Evolutionary conservation across 2,329 filamentous ascomycete genomes (phyloP).

Genomic region (Plenodomus biglobosus): DNA sequence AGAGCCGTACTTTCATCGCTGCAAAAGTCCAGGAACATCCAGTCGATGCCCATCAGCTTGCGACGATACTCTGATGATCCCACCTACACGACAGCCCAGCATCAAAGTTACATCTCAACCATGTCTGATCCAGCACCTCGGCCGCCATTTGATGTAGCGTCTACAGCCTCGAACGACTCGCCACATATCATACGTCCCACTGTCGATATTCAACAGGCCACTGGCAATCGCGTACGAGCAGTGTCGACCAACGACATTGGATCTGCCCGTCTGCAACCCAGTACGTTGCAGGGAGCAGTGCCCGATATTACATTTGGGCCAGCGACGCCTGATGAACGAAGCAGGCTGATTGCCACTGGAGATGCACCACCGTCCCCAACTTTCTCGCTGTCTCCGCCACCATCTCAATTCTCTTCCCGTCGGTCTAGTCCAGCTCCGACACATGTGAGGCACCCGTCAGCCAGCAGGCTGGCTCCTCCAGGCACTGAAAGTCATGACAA

Average conservation of each 20-base stretch:
- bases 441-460: slow-evolving; percentile 20
- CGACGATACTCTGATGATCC: slow-evolving; percentile 70
- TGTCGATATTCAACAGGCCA: slow-evolving; percentile 32
- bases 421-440: slow-evolving; percentile 31
- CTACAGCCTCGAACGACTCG: slow-evolving; percentile 19
- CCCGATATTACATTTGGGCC: slow-evolving; percentile 42
- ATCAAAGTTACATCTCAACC: slow-evolving; percentile 52
- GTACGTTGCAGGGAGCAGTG: slow-evolving; percentile 29
- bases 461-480: slow-evolving; percentile 43
- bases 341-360: slow-evolving; percentile 4
- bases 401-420: slow-evolving; percentile 33
- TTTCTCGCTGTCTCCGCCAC: slow-evolving; percentile 45
- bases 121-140: slow-evolving; percentile 51
- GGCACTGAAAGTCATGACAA: slow-evolving; percentile 33
- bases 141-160: slow-evolving; percentile 39
- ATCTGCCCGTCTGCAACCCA: slow-evolving; percentile 49
- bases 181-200: slow-evolving; percentile 28
- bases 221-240: slow-evolving; percentile 50
- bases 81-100: slow-evolving; percentile 49
- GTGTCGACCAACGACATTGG: slow-evolving; percentile 63
- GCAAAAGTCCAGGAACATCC: slow-evolving; percentile 76
- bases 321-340: slow-evolving; percentile 35
- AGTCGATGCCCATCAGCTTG: slow-evolving; percentile 67
- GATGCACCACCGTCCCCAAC: slow-evolving; percentile 41
- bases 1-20: slow-evolving; percentile 86